Percentiles rank a stretch among this genome's conserved stretches.
These are phyloP conservation scores for Puccinia coronata DNA, from an alignment of 1,284 basidiomycete species.

Conservation along the genomic window DNA sequence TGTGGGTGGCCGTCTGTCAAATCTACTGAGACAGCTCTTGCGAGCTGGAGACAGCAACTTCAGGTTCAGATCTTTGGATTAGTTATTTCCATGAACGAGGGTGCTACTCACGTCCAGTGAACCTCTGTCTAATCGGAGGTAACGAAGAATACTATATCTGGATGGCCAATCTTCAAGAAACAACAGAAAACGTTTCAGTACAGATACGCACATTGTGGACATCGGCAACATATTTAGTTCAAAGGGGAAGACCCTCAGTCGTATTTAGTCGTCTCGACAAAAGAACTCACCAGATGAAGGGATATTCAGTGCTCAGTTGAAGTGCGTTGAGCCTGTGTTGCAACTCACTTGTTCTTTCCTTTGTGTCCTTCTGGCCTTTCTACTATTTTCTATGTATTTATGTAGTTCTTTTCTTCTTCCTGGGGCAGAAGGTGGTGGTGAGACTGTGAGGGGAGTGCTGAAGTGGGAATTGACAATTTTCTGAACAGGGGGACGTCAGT, in stretches of 20 bases:
- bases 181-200: not conserved
- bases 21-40: not conserved
- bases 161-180: not conserved
- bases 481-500: not conserved
- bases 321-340: not conserved
- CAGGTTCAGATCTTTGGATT: not conserved
- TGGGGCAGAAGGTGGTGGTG: not conserved
- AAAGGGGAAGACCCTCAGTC: not conserved
- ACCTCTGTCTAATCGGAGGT: not conserved
- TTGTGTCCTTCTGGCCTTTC: too few species aligned
- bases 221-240: too few species aligned
- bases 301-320: not conserved
- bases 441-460: not conserved
- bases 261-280: not conserved
- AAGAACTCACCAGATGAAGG: not conserved
- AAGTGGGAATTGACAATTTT: not conserved
- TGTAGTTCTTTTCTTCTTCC: not conserved
- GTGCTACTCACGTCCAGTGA: not conserved
- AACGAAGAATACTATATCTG: not conserved
- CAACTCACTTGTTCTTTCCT: too few species aligned
- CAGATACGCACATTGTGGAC: not conserved
- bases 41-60: not conserved
- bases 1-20: not conserved
- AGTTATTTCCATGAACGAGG: not conserved
- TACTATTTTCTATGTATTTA: not conserved